Conservation (phyloP, 805 yeast genomes). For the Vanderwaltozyma yarrowii region DNA sequence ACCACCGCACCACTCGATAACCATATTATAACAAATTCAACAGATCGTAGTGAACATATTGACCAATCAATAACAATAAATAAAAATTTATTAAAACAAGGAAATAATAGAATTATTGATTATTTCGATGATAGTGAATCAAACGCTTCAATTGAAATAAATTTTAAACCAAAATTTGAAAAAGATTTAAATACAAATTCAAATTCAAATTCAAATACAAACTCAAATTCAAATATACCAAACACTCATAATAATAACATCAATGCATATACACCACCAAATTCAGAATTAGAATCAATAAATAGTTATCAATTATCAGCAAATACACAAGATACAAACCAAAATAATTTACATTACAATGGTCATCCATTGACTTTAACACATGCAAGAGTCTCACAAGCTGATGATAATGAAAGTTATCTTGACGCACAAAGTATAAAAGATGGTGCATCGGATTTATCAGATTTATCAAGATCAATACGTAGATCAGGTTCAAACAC, state of each 20-base stretch:
- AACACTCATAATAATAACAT: not conserved
- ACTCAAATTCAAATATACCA: not conserved
- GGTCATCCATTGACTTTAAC: constrained; percentile 13
- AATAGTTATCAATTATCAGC: constrained; percentile 10
- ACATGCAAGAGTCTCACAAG: not conserved
- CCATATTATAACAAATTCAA: too few species aligned
- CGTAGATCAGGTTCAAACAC: constrained; percentile 3
- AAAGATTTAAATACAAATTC: not conserved
- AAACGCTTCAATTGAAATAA: constrained; percentile 1
- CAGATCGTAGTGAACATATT: too few species aligned
- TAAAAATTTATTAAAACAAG: too few species aligned
- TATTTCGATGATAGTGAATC: constrained; percentile 1
- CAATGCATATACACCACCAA: constrained; percentile 6
- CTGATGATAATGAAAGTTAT: constrained; percentile 1
- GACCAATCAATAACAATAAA: too few species aligned
- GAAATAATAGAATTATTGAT: not conserved
- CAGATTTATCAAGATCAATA: not conserved
- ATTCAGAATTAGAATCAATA: constrained; percentile 19
- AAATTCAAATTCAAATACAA: not conserved
- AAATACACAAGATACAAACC: not conserved
- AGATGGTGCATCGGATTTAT: not conserved
- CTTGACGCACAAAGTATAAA: not conserved
- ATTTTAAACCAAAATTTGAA: constrained; percentile 3
- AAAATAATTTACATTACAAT: constrained; percentile 1
- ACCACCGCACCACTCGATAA: not conserved